phyloP scores from a whole-genome alignment of 2,329 filamentous ascomycete species.

The Knoxdaviesia proteae region DNA sequence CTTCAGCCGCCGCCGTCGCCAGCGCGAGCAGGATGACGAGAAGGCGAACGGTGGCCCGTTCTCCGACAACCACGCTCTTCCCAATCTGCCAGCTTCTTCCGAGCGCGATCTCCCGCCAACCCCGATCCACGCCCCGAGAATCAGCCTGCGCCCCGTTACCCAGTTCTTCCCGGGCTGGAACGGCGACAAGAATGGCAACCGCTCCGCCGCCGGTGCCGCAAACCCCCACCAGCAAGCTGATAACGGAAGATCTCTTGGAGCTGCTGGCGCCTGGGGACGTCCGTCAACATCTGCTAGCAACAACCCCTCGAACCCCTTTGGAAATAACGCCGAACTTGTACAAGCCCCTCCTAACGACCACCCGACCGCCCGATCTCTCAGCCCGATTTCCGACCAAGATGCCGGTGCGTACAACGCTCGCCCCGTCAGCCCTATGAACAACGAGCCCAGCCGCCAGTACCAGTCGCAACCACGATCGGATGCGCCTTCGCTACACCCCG shows the following conservation, averaged over 20 bases:
- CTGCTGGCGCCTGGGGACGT: conserved; percentile 23
- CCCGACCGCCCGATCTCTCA: no score
- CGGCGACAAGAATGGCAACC: no score
- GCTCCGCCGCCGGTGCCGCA: no score
- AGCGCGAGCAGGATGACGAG: conserved; percentile 32
- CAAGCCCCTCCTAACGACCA: conserved; percentile 4
- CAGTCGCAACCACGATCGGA: conserved; percentile 13
- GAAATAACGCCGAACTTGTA: conserved; percentile 26
- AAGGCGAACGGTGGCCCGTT: conserved; percentile 29
- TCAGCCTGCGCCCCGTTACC: conserved; percentile 69
- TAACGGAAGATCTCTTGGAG: conserved; percentile 9
- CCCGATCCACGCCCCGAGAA: conserved; percentile 45
- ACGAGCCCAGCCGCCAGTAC: conserved; percentile 7
- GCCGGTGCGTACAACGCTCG: conserved; percentile 6
- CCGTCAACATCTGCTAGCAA: conserved; percentile 22
- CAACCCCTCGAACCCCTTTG: conserved; percentile 51
- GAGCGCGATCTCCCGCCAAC: conserved; percentile 9
- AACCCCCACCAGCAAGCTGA: no score
- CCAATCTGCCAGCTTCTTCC: conserved; percentile 7
- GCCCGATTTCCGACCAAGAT: no score
- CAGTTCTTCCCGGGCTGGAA: conserved; percentile 42
- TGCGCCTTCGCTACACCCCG: conserved; percentile 13
- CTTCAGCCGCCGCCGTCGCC: conserved; percentile 14
- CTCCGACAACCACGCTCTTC: conserved; percentile 7
- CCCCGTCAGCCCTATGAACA: conserved; percentile 14